Conservation (phyloP, 2,329 filamentous ascomycete species). For the Tolypocladium paradoxum region DNA sequence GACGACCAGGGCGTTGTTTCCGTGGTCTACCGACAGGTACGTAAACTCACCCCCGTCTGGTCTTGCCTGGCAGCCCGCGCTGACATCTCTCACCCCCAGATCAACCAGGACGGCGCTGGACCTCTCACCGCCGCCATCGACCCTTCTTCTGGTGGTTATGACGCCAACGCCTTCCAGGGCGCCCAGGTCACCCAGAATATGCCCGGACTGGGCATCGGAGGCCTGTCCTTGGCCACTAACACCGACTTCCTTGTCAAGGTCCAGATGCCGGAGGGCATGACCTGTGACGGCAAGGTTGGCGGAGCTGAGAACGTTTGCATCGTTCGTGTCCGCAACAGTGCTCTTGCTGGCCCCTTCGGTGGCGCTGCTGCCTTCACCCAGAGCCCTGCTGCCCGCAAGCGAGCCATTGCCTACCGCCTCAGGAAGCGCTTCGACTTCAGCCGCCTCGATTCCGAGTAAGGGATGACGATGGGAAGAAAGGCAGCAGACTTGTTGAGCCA, state of each 20-base stretch:
- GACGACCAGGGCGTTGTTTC: constrained; percentile 48
- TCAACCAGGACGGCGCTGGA: constrained; percentile 62
- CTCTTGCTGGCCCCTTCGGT: constrained; percentile 55
- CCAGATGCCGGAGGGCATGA: constrained; percentile 60
- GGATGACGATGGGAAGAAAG: neutral
- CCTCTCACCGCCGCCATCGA: constrained; percentile 51
- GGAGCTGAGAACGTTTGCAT: constrained; percentile 55
- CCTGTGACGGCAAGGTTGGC: constrained; percentile 47
- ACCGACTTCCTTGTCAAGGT: constrained; percentile 56
- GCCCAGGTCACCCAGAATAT: constrained; percentile 51
- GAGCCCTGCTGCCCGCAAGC: constrained; percentile 45
- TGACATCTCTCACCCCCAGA: constrained; percentile 29
- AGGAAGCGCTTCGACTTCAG: constrained; percentile 26
- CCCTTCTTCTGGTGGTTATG: constrained; percentile 50
- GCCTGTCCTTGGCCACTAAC: constrained; percentile 46
- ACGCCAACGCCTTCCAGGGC: constrained; percentile 46
- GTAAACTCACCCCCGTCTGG: constrained; percentile 4
- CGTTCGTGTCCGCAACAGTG: constrained; percentile 51
- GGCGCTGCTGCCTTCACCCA: constrained; percentile 57
- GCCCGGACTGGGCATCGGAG: constrained; percentile 43
- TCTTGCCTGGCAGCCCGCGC: neutral
- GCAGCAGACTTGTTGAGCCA: no score
- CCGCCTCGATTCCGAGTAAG: constrained; percentile 3
- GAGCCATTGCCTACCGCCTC: constrained; percentile 44
- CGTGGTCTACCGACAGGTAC: constrained; percentile 47